A percentile compares a stretch with the other conserved stretches of the same genome.
These are phyloP conservation scores for Amanita muscaria DNA, from an alignment of 768 basidiomycete genomes.

Conservation along the genomic window DNA sequence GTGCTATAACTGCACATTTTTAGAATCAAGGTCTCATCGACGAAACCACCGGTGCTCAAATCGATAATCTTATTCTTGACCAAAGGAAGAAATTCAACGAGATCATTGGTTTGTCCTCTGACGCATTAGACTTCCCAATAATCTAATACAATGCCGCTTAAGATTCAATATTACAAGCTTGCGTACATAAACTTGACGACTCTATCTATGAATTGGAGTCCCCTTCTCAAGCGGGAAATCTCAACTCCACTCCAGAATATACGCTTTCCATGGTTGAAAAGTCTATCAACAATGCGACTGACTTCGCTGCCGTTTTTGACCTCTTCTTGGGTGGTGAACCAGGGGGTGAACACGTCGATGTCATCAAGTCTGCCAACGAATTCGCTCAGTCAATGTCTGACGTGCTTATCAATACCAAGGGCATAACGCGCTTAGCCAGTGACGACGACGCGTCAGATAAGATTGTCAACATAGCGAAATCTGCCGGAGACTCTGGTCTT, in stretches of 20 bases:
- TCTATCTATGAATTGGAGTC: slow-evolving; percentile 97
- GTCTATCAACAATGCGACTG: slow-evolving; percentile 86
- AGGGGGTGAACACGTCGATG: slow-evolving; percentile 94
- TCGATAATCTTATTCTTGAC: slow-evolving; percentile 93
- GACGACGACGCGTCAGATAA: slow-evolving; percentile 91
- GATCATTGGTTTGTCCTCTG: slow-evolving; percentile 64
- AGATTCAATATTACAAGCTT: slow-evolving; percentile 97
- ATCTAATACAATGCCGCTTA: slow-evolving; percentile 11
- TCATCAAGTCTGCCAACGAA: slow-evolving; percentile 96
- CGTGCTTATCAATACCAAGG: slow-evolving; percentile 89
- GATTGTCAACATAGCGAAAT: slow-evolving; percentile 76
- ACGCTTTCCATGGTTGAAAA: slow-evolving; percentile 98
- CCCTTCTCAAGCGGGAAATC: slow-evolving; percentile 87
- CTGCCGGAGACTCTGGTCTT: slow-evolving; percentile 79
- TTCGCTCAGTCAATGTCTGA: slow-evolving; percentile 91
- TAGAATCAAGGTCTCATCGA: slow-evolving; percentile 80
- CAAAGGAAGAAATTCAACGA: slow-evolving; percentile 96
- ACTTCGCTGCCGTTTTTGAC: slow-evolving; percentile 93
- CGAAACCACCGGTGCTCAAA: slow-evolving; percentile 91
- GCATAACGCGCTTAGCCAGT: slow-evolving; percentile 84
- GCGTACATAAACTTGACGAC: slow-evolving; percentile 95
- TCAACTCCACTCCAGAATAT: slow-evolving; percentile 97
- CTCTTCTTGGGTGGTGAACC: slow-evolving; percentile 78
- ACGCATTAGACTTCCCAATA: slow-evolving; percentile 1
- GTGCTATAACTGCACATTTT: slow-evolving; percentile 8